Conservation (phyloP, 192 early-diverging fungal genomes). For the Linnemannia zychae region DNA sequence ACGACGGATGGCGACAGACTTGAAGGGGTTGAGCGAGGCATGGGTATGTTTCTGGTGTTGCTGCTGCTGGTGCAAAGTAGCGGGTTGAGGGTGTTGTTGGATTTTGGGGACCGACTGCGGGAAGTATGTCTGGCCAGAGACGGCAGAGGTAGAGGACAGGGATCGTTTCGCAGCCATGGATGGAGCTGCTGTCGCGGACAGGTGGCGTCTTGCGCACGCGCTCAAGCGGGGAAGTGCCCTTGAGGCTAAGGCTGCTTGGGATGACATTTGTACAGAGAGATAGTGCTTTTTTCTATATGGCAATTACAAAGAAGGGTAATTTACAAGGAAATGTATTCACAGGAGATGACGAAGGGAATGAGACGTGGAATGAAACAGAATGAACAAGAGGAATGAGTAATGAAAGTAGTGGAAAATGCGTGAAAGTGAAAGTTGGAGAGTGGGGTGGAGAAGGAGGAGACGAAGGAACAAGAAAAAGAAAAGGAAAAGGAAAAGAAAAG, state of each 20-base stretch:
- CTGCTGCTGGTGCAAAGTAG: slow-evolving; percentile 28
- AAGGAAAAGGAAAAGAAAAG: slow-evolving; percentile 2
- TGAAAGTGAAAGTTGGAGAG: not conserved
- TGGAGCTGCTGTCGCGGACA: not conserved
- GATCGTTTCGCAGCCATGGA: slow-evolving; percentile 11
- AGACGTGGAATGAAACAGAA: slow-evolving; percentile 16
- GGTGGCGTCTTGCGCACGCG: slow-evolving; percentile 11
- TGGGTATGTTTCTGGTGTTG: slow-evolving; percentile 53
- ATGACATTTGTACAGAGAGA: slow-evolving; percentile 36
- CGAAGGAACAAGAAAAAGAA: slow-evolving; percentile 5
- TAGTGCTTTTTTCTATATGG: not conserved
- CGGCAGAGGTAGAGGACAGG: slow-evolving; percentile 24
- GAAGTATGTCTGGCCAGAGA: slow-evolving; percentile 46
- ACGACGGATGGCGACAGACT: slow-evolving; percentile 85
- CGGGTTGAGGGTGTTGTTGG: slow-evolving; percentile 8
- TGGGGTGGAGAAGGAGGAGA: not conserved
- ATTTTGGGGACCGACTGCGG: slow-evolving; percentile 32
- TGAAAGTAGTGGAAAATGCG: not conserved
- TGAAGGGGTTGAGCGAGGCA: slow-evolving; percentile 44
- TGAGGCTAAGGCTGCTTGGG: slow-evolving; percentile 40
- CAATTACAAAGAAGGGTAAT: not conserved
- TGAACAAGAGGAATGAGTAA: slow-evolving; percentile 29
- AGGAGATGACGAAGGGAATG: slow-evolving; percentile 7
- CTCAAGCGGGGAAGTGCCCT: slow-evolving; percentile 48
- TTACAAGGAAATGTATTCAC: slow-evolving; percentile 4